Evolutionary conservation across 2,329 filamentous ascomycete species (phyloP).

Genomic region (Calonectria henricotiae): DNA sequence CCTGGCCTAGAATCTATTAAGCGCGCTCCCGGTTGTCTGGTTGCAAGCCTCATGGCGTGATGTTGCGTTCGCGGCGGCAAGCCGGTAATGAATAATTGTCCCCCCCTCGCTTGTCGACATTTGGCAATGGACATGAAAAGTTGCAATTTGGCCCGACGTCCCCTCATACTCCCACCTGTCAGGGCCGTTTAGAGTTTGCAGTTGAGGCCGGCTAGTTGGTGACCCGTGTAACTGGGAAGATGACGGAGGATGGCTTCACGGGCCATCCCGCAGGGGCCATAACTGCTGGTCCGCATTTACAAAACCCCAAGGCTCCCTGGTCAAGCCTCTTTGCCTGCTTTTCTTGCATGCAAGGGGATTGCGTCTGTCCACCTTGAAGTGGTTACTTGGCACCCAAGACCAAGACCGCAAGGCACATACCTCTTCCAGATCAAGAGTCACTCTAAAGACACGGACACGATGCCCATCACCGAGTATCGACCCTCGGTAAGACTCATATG

Average conservation of each 20-base stretch:
- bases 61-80: not conserved
- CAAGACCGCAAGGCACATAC: not conserved
- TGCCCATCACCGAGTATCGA: slow-evolving; percentile 34
- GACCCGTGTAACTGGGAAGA: not conserved
- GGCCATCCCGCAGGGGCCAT: slow-evolving; percentile 13
- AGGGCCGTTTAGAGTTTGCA: slow-evolving; percentile 7
- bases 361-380: not conserved
- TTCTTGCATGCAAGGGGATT: not conserved
- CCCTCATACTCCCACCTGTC: not conserved
- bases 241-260: slow-evolving; percentile 9
- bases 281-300: slow-evolving; percentile 9
- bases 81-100: not conserved
- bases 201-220: slow-evolving; percentile 2
- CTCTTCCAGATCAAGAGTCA: not conserved
- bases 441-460: not conserved
- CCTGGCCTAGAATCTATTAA: slow-evolving; percentile 12
- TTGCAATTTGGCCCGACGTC: not conserved
- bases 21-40: not conserved
- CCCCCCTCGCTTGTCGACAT: not conserved
- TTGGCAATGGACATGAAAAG: not conserved
- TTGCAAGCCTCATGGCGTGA: slow-evolving; percentile 21
- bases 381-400: slow-evolving; percentile 4
- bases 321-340: not conserved
- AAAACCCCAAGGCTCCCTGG: slow-evolving; percentile 21
- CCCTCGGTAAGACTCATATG: slow-evolving; percentile 29